A percentile compares a stretch with the other conserved stretches of the same genome.
phyloP scores from a whole-genome alignment of 371 early-diverging fungal genomes.

The Mortierella polycephala region DNA sequence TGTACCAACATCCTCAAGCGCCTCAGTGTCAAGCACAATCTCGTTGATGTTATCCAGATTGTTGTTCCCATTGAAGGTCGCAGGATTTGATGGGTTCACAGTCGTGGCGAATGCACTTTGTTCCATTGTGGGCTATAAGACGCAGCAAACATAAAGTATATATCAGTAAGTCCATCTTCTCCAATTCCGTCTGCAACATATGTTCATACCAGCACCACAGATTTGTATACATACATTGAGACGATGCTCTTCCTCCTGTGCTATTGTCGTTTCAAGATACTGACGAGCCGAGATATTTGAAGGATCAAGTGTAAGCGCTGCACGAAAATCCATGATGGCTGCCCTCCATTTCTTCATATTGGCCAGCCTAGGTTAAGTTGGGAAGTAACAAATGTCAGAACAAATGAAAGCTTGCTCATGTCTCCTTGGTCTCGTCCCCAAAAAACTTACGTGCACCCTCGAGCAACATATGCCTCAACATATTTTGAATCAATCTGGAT shows the following conservation, averaged over 20 bases:
- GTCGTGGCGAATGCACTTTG: not conserved
- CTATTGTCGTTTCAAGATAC: conserved; percentile 43
- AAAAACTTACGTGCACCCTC: conserved; percentile 53
- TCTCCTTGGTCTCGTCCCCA: too few relatives aligned
- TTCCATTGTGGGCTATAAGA: conserved; percentile 12
- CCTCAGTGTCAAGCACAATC: conserved; percentile 39
- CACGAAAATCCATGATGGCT: conserved; percentile 50
- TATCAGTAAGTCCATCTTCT: too few relatives aligned
- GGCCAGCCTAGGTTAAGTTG: conserved; percentile 15
- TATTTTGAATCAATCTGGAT: conserved; percentile 48
- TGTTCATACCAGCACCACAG: too few relatives aligned
- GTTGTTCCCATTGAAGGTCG: conserved; percentile 9
- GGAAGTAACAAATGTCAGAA: not conserved
- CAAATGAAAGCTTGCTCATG: not conserved
- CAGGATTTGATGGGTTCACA: not conserved
- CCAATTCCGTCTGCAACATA: too few relatives aligned
- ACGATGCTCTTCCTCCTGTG: conserved; percentile 35
- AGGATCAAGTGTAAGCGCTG: conserved; percentile 36
- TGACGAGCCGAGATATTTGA: conserved; percentile 31
- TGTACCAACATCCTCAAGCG: conserved; percentile 3
- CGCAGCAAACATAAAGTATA: too few relatives aligned
- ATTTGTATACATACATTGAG: conserved; percentile 22
- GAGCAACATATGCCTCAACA: conserved; percentile 43
- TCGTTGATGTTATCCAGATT: conserved; percentile 52
- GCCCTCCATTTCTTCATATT: conserved; percentile 35